Percentiles rank a stretch among this genome's conserved stretches.
phyloP scores from a whole-genome alignment of 441 rosid species.

The Corymbia calophylla region DNA sequence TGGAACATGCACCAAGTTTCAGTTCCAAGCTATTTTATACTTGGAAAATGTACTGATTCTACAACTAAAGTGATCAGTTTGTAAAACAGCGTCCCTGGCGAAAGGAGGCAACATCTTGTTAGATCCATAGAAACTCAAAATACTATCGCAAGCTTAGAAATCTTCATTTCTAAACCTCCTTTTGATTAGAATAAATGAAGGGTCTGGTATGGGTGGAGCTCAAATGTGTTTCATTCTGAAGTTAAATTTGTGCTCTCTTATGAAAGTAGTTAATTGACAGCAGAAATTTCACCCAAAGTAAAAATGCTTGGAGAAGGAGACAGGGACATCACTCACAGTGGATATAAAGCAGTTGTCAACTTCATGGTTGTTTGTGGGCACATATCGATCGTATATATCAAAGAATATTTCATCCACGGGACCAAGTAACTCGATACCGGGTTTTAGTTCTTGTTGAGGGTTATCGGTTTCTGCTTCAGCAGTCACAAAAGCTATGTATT shows the following conservation, averaged over 20 bases:
- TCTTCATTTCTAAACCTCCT: not conserved
- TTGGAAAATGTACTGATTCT: not conserved
- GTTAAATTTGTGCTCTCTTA: not conserved
- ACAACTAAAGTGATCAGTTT: not conserved
- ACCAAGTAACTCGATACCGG: constrained; percentile 61
- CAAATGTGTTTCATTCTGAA: not conserved
- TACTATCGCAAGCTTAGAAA: not conserved
- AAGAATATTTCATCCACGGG: constrained; percentile 52
- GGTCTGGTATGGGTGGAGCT: not conserved
- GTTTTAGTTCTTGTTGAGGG: constrained; percentile 55
- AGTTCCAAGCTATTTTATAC: not conserved
- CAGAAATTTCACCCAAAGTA: not conserved
- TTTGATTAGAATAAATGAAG: not conserved
- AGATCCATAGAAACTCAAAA: not conserved
- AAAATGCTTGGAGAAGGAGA: not conserved
- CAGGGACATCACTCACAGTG: constrained; percentile 23
- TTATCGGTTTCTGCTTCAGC: constrained; percentile 63
- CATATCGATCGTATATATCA: constrained; percentile 52
- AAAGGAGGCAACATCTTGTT: not conserved
- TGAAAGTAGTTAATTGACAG: not conserved
- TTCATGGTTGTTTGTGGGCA: constrained; percentile 32
- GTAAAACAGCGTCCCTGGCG: not conserved
- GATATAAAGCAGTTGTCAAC: constrained; percentile 60
- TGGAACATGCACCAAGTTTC: not conserved
- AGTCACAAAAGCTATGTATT: constrained; percentile 63